phyloP scores from a whole-genome alignment of 805 yeast genomes.

The Barnettozyma salicaria region DNA sequence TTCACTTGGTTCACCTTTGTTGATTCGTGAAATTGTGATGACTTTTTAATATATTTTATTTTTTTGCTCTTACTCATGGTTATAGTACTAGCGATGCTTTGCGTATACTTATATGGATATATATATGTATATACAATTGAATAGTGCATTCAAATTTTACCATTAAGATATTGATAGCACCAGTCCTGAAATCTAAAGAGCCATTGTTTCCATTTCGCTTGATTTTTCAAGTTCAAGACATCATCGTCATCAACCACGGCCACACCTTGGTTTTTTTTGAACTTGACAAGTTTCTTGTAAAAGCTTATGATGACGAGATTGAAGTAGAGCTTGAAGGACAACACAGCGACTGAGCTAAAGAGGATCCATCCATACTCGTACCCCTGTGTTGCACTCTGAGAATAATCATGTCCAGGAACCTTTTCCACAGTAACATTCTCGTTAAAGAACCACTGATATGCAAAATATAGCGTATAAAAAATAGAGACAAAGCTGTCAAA shows the following conservation, averaged over 20 bases:
- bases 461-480: slow-evolving; percentile 68
- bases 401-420: slow-evolving; percentile 24
- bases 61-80: background rate
- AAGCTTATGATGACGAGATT: slow-evolving; percentile 54
- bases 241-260: slow-evolving; percentile 29
- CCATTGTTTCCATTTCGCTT: slow-evolving; percentile 22
- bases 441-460: slow-evolving; percentile 67
- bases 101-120: no score
- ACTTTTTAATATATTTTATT: background rate
- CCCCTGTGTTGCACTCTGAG: slow-evolving; percentile 52
- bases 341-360: slow-evolving; percentile 41
- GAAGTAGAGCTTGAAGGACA: slow-evolving; percentile 51
- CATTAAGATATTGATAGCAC: slow-evolving; percentile 26
- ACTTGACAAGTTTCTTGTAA: slow-evolving; percentile 47
- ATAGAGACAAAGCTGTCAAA: slow-evolving; percentile 63
- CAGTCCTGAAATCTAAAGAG: slow-evolving; percentile 27
- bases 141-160: no score
- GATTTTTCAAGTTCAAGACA: slow-evolving; percentile 31
- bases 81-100: no score
- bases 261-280: slow-evolving; percentile 36
- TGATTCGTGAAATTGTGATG: background rate
- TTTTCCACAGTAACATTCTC: slow-evolving; percentile 29
- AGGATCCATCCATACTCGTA: slow-evolving; percentile 55
- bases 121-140: no score
- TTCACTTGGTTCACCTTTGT: no score